A percentile compares a stretch with the other conserved stretches of the same genome.
phyloP scores from a whole-genome alignment of 2,329 filamentous ascomycete genomes.

The Shiraia sp. region DNA sequence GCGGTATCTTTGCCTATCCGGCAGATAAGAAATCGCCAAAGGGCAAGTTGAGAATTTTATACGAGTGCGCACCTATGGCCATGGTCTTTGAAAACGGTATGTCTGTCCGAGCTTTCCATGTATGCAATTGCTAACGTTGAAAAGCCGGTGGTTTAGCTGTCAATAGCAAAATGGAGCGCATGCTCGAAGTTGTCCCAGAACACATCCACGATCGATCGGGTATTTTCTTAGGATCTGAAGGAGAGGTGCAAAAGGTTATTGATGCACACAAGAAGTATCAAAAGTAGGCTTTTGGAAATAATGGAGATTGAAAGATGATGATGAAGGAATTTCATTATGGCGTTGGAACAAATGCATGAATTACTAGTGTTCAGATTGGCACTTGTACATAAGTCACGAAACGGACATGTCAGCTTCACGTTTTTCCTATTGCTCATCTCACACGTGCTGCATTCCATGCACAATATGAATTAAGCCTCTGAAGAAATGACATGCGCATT shows the following conservation, averaged over 20 bases:
- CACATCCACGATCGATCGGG: slow-evolving; percentile 94
- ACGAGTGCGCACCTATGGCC: slow-evolving; percentile 98
- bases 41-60: slow-evolving; percentile 95
- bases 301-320: not conserved
- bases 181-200: slow-evolving; percentile 87
- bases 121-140: slow-evolving; percentile 15
- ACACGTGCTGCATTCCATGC: too few relatives aligned
- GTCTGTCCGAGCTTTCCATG: slow-evolving; percentile 36
- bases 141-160: slow-evolving; percentile 88
- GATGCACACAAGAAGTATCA: slow-evolving; percentile 68
- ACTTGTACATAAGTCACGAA: too few relatives aligned
- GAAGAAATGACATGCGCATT: too few relatives aligned
- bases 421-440: too few relatives aligned
- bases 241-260: slow-evolving; percentile 96
- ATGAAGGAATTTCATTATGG: not conserved
- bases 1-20: slow-evolving; percentile 96
- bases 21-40: slow-evolving; percentile 98
- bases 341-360: too few relatives aligned
- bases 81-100: slow-evolving; percentile 97
- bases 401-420: too few relatives aligned
- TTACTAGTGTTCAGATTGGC: too few relatives aligned
- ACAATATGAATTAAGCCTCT: too few relatives aligned
- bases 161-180: slow-evolving; percentile 86
- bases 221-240: slow-evolving; percentile 93
- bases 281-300: slow-evolving; percentile 23